Base-by-base conservation (phyloP, 495 filamentous ascomycete genomes). In the Cetradonia linearis region DNA sequence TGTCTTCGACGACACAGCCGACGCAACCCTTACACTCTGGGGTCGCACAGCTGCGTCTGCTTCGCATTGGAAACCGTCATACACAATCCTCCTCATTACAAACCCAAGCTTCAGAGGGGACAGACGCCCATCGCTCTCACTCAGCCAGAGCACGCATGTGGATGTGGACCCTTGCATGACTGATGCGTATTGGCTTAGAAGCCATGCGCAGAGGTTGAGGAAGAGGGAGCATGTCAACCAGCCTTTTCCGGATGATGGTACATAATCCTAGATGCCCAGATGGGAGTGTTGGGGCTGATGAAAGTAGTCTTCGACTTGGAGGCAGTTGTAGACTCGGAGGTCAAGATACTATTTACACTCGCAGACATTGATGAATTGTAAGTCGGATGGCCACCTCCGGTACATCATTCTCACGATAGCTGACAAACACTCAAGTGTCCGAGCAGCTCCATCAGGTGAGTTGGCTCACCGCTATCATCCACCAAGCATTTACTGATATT, bases 301-400 rank as follows among this genome's bases (percentile, higher is more conserved):
- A 18, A 23, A 18, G 40, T 25, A 72, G 66, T 76, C 30, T 85
- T 84, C 71, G 75, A 84, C 67, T 58, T 75, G 28, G 70, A 82
- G 20, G 61, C 63, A n/a, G 73, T 74, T 8, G 69, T 72, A 46
- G 62, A 70, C 37, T 75, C 78, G 6, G 67, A 74, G 6, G 61
- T 68, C n/a, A 70, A 78, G 52, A 73, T 76, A 6, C 67, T 83
- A 34, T 86, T 77, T 61, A 83, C 77, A 0, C 62, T 86, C 20
- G 81, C 78, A 28, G 81, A 86, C 50, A 63, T 86, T 10, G 83
- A 85, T 67, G 75, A 80, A n/a, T 81, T 79, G 74, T 74, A 44
- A 63, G 65, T 63, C 18, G n/a, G n/a, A n/a, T n/a, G n/a, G n/a
- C n/a, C n/a, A n/a, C n/a, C n/a, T n/a, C n/a, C n/a, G n/a, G n/a